These are phyloP conservation scores for Trametes hirsuta DNA, from an alignment of 1,284 basidiomycete species.

Conservation along the genomic window DNA sequence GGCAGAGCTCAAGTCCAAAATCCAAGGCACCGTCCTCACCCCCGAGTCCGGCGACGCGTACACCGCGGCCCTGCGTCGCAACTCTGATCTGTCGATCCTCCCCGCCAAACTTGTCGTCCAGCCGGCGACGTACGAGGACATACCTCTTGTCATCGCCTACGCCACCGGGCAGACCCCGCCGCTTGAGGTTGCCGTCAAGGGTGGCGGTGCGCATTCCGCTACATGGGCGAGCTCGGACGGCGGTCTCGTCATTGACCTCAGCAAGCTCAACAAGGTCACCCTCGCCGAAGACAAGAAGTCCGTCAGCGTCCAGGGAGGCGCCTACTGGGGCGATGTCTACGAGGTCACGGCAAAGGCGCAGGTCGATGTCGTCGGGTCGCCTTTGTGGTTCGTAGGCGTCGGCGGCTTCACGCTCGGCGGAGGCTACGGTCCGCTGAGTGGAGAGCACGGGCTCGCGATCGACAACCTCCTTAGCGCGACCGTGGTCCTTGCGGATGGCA, in stretches of 20 bases:
- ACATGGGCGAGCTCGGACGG: constrained; percentile 35
- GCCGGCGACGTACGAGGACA: constrained; percentile 24
- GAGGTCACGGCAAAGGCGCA: constrained; percentile 31
- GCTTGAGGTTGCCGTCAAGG: constrained; percentile 31
- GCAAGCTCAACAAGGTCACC: constrained; percentile 34
- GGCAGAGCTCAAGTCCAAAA: constrained; percentile 6
- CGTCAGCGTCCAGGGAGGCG: constrained; percentile 40
- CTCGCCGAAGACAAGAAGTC: constrained; percentile 34
- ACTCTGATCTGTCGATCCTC: constrained; percentile 29
- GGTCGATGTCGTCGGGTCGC: constrained; percentile 36
- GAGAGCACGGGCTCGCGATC: constrained; percentile 41
- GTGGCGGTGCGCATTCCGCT: constrained; percentile 31
- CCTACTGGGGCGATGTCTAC: constrained; percentile 42
- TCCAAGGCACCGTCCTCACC: constrained; percentile 17
- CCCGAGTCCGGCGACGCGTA: constrained; percentile 20
- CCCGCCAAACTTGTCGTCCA: constrained; percentile 28
- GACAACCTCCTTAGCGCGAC: constrained; percentile 43
- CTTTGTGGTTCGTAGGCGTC: constrained; percentile 29
- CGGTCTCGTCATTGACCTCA: constrained; percentile 45
- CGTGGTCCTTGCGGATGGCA: constrained; percentile 42
- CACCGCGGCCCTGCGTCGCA: constrained; percentile 22
- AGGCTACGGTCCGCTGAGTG: constrained; percentile 42
- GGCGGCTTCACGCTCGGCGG: constrained; percentile 42
- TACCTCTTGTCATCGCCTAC: constrained; percentile 24
- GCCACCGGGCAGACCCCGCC: constrained; percentile 24